Evolutionary conservation across 257 asterid species (phyloP), one percentile per base, ranked within the genome.

Genomic region (Solanum clarkiae): DNA sequence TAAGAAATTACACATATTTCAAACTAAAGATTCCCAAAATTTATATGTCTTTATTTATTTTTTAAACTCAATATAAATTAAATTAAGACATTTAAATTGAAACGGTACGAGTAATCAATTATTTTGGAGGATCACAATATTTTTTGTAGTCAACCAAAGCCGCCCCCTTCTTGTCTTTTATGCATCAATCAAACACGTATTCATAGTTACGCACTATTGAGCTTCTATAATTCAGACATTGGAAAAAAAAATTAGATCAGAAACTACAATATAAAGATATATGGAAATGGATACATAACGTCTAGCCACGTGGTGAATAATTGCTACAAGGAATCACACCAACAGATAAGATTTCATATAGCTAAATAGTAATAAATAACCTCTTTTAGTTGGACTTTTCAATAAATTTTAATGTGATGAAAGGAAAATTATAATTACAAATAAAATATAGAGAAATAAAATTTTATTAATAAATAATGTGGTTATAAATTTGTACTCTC

Each of bases 321-420:
- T 36, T 36, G 6, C 42, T 36, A 36, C 42, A 36, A 4, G 42
- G 42, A 36, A 36, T 36, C 40, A 36, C 40, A 36, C 40, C 6
- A 36, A 36, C 5, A 4, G 42, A 36, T 36, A 36, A 36, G 6
- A 36, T 36, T 36, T 36, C 6, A 5, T 36, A 36, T 36, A 4
- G 40, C 40, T 36, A 36, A 4, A 36, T 36, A 36, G 40, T 36
- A 36, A 36, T 36, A 36, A 36, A 36, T 36, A 36, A 4, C 4
- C 42, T 36, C 42, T 36, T 36, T 36, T 32, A 32, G 0, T 0
- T 32, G 36, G 4, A 2, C 0, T 32, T 4, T 3, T 0, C 4
- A 32, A 32, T 32, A 32, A 32, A 32, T 32, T 32, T 32, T 32
- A 32, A 32, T 32, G 1, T 32, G 36, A 32, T 32, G 0, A 32